These are phyloP conservation scores for Ophiostoma sp. DNA, from an alignment of 2,329 filamentous ascomycete species.

Conservation along the genomic window DNA sequence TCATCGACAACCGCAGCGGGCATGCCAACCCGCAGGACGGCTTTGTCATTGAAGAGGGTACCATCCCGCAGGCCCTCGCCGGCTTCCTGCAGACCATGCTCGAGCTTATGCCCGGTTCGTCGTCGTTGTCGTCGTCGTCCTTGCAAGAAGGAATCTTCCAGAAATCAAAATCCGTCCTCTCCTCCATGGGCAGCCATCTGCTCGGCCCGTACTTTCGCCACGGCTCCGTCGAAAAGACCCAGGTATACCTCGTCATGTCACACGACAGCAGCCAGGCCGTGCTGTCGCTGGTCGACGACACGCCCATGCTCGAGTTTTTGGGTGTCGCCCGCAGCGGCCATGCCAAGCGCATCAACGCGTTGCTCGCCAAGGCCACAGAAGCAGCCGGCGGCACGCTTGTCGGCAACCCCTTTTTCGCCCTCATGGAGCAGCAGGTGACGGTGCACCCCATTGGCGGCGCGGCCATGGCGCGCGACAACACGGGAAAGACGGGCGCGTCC, in stretches of 20 bases:
- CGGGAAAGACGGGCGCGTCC: conserved; percentile 51
- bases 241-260: conserved; percentile 62
- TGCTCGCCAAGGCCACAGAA: conserved; percentile 51
- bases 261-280: conserved; percentile 61
- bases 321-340: conserved; percentile 54
- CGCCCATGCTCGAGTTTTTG: conserved; percentile 54
- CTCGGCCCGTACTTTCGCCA: conserved; percentile 53
- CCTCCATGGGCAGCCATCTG: conserved; percentile 48
- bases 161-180: conserved; percentile 43
- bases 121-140: conserved; percentile 33
- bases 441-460: conserved; percentile 64
- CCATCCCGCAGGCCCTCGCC: conserved; percentile 53
- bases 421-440: conserved; percentile 54
- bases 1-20: conserved; percentile 54
- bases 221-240: conserved; percentile 55
- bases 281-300: conserved; percentile 52
- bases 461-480: conserved; percentile 56
- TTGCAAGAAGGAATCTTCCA: conserved; percentile 33
- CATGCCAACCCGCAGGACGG: conserved; percentile 53
- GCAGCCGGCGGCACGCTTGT: conserved; percentile 57
- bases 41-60: conserved; percentile 60
- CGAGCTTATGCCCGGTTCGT: conserved; percentile 47
- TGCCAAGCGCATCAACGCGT: conserved; percentile 47
- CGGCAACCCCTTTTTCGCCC: conserved; percentile 53
- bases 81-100: conserved; percentile 54